phyloP scores from a whole-genome alignment of 306 rosid species.

The Rosa lucieae region DNA sequence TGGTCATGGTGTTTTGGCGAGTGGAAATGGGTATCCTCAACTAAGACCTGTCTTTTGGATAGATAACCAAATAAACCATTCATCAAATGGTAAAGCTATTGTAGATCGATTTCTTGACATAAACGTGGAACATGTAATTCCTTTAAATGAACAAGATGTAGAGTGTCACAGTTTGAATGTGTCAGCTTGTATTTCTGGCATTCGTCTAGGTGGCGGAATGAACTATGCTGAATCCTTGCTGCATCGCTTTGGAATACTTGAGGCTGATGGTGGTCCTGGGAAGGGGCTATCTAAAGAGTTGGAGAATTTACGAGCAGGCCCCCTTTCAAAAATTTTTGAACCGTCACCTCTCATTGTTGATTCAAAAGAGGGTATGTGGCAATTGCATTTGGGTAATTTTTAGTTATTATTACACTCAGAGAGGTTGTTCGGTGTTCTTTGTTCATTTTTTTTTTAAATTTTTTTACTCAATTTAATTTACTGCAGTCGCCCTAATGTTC shows the following conservation, averaged over 20 bases:
- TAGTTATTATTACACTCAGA: conserved; percentile 8
- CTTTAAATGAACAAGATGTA: conserved; percentile 60
- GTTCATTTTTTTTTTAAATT: not conserved
- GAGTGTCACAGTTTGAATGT: conserved; percentile 82
- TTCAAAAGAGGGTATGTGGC: conserved; percentile 56
- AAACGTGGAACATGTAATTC: conserved; percentile 67
- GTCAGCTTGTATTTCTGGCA: conserved; percentile 80
- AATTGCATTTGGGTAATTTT: conserved; percentile 26
- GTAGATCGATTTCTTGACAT: conserved; percentile 71
- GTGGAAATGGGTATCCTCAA: conserved; percentile 62
- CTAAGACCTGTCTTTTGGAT: conserved; percentile 91
- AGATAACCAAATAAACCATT: conserved; percentile 48
- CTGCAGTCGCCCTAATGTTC: conserved; percentile 8
- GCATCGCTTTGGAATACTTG: conserved; percentile 90
- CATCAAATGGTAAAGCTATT: conserved; percentile 36
- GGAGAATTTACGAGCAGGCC: conserved; percentile 80
- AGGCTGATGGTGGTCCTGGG: conserved; percentile 93
- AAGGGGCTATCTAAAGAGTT: conserved; percentile 64
- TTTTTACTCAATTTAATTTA: conserved; percentile 1
- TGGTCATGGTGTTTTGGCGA: conserved; percentile 29
- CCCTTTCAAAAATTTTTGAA: conserved; percentile 77
- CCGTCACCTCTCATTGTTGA: conserved; percentile 48
- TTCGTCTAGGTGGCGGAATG: conserved; percentile 96
- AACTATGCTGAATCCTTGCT: conserved; percentile 85
- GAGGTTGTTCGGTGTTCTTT: conserved; percentile 9